Conservation (phyloP, 106 monocot species). For the Amphibolis antarctica region DNA sequence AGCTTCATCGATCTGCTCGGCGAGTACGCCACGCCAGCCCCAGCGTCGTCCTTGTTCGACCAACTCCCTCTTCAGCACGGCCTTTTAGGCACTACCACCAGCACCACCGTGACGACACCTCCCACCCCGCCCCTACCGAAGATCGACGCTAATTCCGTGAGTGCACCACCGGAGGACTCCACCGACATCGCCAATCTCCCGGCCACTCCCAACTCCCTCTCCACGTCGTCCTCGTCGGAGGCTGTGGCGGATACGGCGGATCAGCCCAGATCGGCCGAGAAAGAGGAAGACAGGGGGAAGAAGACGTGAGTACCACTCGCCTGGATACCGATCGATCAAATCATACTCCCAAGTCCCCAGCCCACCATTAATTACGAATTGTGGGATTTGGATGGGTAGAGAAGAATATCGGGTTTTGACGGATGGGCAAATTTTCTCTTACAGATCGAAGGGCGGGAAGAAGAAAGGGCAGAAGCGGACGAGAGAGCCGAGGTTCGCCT, state of each 20-base stretch:
- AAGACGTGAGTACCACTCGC: slow-evolving; percentile 1
- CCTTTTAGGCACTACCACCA: neutral
- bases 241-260: slow-evolving; percentile 9
- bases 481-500: slow-evolving; percentile 55
- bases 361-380: neutral
- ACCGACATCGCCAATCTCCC: slow-evolving; percentile 16
- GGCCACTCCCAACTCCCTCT: slow-evolving; percentile 34
- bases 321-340: no score
- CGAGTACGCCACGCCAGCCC: slow-evolving; percentile 10
- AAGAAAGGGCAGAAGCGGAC: slow-evolving; percentile 61
- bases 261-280: slow-evolving; percentile 7
- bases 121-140: neutral
- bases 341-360: no score
- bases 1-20: slow-evolving; percentile 42
- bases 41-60: slow-evolving; percentile 12
- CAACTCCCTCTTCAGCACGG: neutral
- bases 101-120: neutral
- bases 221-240: slow-evolving; percentile 33
- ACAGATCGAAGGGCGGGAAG: slow-evolving; percentile 20
- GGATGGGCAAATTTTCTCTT: slow-evolving; percentile 4
- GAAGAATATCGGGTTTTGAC: neutral
- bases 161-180: slow-evolving; percentile 3
- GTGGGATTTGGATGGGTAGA: neutral
- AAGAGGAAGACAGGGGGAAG: slow-evolving; percentile 3
- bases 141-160: neutral